phyloP scores from a whole-genome alignment of 108 stramenopile species.

The Halocafeteria seosinensis region DNA sequence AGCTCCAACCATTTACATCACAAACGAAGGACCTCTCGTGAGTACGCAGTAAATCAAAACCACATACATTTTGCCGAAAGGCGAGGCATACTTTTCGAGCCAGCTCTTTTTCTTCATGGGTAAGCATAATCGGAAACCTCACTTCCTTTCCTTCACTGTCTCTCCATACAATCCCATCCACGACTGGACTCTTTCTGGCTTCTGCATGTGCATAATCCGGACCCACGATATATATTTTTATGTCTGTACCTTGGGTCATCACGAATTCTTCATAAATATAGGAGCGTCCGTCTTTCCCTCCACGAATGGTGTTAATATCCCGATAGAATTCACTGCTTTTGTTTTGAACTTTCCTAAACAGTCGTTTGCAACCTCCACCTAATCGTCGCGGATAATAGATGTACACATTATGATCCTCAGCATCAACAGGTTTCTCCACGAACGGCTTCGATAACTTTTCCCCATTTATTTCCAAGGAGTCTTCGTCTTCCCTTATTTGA shows the following conservation, averaged over 20 bases:
- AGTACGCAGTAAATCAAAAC: conserved; percentile 78
- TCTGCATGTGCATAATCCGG: conserved; percentile 96
- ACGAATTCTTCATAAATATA: conserved; percentile 95
- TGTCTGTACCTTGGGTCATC: conserved; percentile 90
- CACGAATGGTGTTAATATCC: conserved; percentile 68
- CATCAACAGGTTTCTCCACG: conserved; percentile 95
- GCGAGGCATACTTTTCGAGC: conserved; percentile 64
- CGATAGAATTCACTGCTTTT: conserved; percentile 71
- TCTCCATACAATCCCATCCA: conserved; percentile 88
- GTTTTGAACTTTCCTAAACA: conserved; percentile 84
- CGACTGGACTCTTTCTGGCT: conserved; percentile 79
- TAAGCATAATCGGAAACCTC: conserved; percentile 82
- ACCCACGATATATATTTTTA: conserved; percentile 94
- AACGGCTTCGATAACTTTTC: conserved; percentile 82
- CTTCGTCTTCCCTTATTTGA: conserved; percentile 61
- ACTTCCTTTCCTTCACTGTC: conserved; percentile 84
- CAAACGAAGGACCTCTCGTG: conserved; percentile 68
- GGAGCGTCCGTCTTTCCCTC: conserved; percentile 58
- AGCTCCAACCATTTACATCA: conserved; percentile 97
- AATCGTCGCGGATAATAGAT: conserved; percentile 85
- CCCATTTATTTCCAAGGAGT: conserved; percentile 82
- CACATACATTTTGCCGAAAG: conserved; percentile 88
- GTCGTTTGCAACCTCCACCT: conserved; percentile 78
- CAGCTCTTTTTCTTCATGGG: conserved; percentile 78
- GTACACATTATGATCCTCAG: conserved; percentile 94